Evolutionary conservation across 129 eudicot species (phyloP).

Genomic region (Chrysanthemum lavandulifolium): DNA sequence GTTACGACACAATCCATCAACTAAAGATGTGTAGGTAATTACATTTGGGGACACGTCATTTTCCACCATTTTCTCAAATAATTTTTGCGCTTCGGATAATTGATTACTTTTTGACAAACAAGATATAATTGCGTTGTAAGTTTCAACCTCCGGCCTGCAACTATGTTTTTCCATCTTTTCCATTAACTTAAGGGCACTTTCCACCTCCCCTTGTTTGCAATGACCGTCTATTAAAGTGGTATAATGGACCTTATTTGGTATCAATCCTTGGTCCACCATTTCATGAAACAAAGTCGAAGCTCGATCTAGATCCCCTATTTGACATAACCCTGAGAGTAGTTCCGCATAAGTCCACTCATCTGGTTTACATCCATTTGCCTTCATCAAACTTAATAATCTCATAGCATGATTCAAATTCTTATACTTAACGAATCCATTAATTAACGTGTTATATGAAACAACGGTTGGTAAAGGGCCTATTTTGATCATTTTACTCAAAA

Average conservation of each 20-base stretch:
- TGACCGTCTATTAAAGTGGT: constrained; percentile 70
- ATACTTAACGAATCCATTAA: constrained; percentile 43
- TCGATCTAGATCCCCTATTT: constrained; percentile 57
- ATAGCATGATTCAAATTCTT: constrained; percentile 50
- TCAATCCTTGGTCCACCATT: constrained; percentile 58
- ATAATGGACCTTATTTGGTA: constrained; percentile 61
- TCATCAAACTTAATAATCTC: constrained; percentile 79
- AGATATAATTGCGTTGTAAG: constrained; percentile 64
- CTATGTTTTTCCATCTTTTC: constrained; percentile 54
- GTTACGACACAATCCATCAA: constrained; percentile 73
- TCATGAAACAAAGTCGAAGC: constrained; percentile 53
- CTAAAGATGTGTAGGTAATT: constrained; percentile 66
- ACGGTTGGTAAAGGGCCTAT: constrained; percentile 70
- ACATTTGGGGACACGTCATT: constrained; percentile 65
- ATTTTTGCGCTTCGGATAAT: constrained; percentile 53
- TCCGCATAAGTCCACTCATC: constrained; percentile 77
- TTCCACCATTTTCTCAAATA: constrained; percentile 47
- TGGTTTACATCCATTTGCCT: constrained; percentile 66
- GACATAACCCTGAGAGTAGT: constrained; percentile 72
- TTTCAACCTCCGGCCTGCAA: constrained; percentile 47
- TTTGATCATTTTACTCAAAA: constrained; percentile 62
- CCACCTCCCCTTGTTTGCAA: constrained; percentile 60
- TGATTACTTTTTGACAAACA: constrained; percentile 49
- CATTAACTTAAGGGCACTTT: constrained; percentile 50
- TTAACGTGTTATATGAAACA: constrained; percentile 69